Evolutionary conservation across 768 basidiomycete genomes (phyloP).

Genomic region (Serpula lacrymans): DNA sequence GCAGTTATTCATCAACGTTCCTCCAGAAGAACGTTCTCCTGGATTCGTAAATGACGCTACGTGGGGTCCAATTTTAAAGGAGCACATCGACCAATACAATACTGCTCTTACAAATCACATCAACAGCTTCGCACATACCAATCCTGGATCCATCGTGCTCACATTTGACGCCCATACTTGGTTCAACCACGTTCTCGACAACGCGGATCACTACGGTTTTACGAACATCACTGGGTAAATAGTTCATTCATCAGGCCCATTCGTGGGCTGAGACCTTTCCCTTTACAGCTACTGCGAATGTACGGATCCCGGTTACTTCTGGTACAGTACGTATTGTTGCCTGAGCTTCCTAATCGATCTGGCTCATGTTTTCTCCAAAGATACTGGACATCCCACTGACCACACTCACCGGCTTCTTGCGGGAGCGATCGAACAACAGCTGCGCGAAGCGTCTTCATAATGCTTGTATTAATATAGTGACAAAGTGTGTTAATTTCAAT

Average conservation of each 20-base stretch:
- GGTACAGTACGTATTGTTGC: constrained; percentile 42
- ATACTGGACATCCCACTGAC: constrained; percentile 50
- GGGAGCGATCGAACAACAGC: constrained; percentile 35
- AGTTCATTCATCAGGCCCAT: background rate
- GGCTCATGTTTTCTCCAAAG: constrained; percentile 24
- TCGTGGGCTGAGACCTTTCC: background rate
- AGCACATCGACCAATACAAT: constrained; percentile 42
- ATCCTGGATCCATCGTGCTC: constrained; percentile 25
- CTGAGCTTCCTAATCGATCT: background rate
- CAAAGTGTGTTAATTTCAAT: constrained; percentile 11
- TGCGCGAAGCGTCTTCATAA: constrained; percentile 14
- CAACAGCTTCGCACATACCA: constrained; percentile 34
- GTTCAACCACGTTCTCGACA: constrained; percentile 45
- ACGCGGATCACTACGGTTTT: constrained; percentile 40
- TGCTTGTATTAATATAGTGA: constrained; percentile 2
- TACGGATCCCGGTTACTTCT: constrained; percentile 45
- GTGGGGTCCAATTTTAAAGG: constrained; percentile 32
- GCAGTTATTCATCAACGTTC: constrained; percentile 56
- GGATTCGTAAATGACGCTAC: constrained; percentile 31
- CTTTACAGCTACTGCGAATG: constrained; percentile 47
- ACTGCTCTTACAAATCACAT: constrained; percentile 34
- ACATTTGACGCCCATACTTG: constrained; percentile 49
- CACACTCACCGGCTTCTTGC: constrained; percentile 45
- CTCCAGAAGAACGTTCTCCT: constrained; percentile 50
- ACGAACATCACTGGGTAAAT: constrained; percentile 45